A percentile compares a stretch with the other conserved stretches of the same genome.
These are phyloP conservation scores for Nothophaeocryptopus gaeumannii DNA, from an alignment of 2,329 filamentous ascomycete genomes.

Conservation along the genomic window DNA sequence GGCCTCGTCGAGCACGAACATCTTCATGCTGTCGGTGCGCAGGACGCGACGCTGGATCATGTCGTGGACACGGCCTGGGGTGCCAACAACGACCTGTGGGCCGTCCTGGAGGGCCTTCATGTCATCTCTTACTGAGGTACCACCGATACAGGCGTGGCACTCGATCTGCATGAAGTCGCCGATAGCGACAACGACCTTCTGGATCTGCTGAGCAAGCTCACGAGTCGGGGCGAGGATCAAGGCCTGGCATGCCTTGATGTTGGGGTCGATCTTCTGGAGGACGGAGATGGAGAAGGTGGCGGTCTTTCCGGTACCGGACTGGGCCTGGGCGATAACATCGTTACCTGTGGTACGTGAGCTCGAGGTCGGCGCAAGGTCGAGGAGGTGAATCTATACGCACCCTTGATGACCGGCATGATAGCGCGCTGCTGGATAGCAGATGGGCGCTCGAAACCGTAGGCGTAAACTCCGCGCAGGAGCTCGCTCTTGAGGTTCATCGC, in stretches of 20 bases:
- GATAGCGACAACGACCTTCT: constrained; percentile 98
- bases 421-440: constrained; percentile 99
- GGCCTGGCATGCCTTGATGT: constrained; percentile 94
- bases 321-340: constrained; percentile 99
- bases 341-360: constrained; percentile 58
- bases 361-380: neutral
- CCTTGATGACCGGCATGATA: constrained; percentile 99
- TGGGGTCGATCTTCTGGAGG: constrained; percentile 96
- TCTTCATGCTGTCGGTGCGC: constrained; percentile 98
- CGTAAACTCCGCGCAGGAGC: constrained; percentile 97
- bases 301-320: constrained; percentile 99
- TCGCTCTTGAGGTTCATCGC: constrained; percentile 96
- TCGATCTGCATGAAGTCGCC: constrained; percentile 99
- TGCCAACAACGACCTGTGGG: constrained; percentile 95
- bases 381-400: constrained; percentile 52
- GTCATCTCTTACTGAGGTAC: constrained; percentile 96
- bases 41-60: constrained; percentile 99
- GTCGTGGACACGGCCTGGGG: constrained; percentile 96
- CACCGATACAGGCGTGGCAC: constrained; percentile 99
- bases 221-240: constrained; percentile 96
- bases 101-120: constrained; percentile 97
- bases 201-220: constrained; percentile 98
- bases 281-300: constrained; percentile 99
- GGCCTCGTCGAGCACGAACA: constrained; percentile 99
- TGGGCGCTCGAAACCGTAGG: constrained; percentile 99